Evolutionary conservation across 2,329 filamentous ascomycete genomes (phyloP).

Genomic region (Claviceps fusiformis): DNA sequence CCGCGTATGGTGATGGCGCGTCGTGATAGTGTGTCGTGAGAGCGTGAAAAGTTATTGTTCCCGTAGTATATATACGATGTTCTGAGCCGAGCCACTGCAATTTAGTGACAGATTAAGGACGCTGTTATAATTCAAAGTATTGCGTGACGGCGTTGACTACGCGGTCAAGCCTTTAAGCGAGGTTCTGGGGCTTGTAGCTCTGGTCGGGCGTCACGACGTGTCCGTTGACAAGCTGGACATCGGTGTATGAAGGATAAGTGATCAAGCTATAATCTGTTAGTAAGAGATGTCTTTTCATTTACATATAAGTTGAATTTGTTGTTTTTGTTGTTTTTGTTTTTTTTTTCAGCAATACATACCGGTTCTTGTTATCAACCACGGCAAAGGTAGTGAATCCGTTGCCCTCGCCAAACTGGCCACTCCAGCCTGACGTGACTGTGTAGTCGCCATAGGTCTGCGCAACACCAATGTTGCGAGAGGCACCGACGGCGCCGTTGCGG

Average conservation of each 20-base stretch:
- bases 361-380: slow-evolving; percentile 29
- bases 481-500: slow-evolving; percentile 5
- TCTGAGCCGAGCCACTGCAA: too few relatives aligned
- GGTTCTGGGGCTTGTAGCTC: slow-evolving; percentile 7
- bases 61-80: too few relatives aligned
- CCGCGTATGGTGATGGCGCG: too few relatives aligned
- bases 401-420: slow-evolving; percentile 34
- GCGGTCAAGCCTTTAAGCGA: slow-evolving; percentile 16
- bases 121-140: too few relatives aligned
- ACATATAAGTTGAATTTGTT: too few relatives aligned
- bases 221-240: slow-evolving; percentile 13
- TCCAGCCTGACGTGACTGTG: slow-evolving; percentile 41
- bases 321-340: too few relatives aligned
- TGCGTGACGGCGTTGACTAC: too few relatives aligned
- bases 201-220: slow-evolving; percentile 29
- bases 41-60: too few relatives aligned
- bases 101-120: too few relatives aligned
- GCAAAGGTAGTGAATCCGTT: slow-evolving; percentile 39
- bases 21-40: too few relatives aligned
- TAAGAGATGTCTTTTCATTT: too few relatives aligned
- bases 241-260: slow-evolving; percentile 39
- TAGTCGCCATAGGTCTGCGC: slow-evolving; percentile 32
- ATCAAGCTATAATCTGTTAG: slow-evolving; percentile 21
- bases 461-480: slow-evolving; percentile 25
- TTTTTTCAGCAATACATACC: background rate